Percentiles rank a stretch among this genome's conserved stretches.
phyloP scores from a whole-genome alignment of 345 rosid species.

The Citrus trifoliata region DNA sequence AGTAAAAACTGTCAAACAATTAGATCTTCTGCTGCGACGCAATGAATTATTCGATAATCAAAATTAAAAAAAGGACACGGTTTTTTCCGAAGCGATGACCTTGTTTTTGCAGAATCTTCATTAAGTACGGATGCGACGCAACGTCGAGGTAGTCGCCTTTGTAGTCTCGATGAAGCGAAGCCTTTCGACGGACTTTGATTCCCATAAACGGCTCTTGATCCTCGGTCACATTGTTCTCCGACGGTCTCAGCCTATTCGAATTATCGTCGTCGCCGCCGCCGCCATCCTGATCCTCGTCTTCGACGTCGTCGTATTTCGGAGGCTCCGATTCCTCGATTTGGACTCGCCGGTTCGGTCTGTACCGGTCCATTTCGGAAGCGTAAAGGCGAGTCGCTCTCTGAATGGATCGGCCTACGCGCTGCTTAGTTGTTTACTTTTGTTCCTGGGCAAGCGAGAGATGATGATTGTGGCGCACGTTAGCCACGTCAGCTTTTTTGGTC shows the following conservation, averaged over 20 bases:
- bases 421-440: not conserved
- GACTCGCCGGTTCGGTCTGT: slow-evolving; percentile 37
- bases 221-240: slow-evolving; percentile 50
- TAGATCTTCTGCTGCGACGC: not conserved
- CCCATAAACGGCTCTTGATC: slow-evolving; percentile 90
- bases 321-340: slow-evolving; percentile 44
- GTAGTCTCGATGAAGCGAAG: slow-evolving; percentile 71
- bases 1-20: not conserved
- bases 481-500: not conserved
- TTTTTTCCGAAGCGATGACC: slow-evolving; percentile 33
- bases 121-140: slow-evolving; percentile 55
- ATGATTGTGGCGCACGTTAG: not conserved
- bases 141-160: slow-evolving; percentile 90
- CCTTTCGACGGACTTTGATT: slow-evolving; percentile 71
- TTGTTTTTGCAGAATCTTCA: slow-evolving; percentile 81
- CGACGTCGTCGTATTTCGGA: slow-evolving; percentile 34
- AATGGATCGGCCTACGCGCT: not conserved
- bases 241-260: slow-evolving; percentile 27
- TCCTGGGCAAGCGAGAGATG: not conserved
- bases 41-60: not conserved
- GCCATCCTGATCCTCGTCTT: slow-evolving; percentile 30
- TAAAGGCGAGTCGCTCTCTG: slow-evolving; percentile 17
- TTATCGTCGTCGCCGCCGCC: slow-evolving; percentile 24
- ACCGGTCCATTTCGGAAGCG: slow-evolving; percentile 34
- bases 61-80: not conserved